phyloP scores from a whole-genome alignment of 2,329 filamentous ascomycete genomes.

The Hypocreales sp. region DNA sequence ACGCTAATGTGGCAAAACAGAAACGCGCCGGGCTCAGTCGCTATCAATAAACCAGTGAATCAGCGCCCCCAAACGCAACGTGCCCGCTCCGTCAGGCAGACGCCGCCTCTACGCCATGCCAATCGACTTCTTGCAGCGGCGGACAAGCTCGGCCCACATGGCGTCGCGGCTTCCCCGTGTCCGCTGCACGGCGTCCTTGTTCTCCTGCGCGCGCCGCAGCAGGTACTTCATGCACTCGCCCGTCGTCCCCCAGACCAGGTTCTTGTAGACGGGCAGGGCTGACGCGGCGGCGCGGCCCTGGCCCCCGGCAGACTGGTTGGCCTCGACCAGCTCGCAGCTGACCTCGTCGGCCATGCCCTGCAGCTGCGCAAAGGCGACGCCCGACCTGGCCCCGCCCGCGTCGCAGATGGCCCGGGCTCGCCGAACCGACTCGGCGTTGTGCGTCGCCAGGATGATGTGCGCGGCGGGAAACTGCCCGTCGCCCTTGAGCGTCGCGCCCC shows the following conservation, averaged over 20 bases:
- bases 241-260: slow-evolving; percentile 54
- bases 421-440: slow-evolving; percentile 61
- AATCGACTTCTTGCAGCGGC: slow-evolving; percentile 31
- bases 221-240: slow-evolving; percentile 81
- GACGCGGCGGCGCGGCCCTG: slow-evolving; percentile 9
- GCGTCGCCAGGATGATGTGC: slow-evolving; percentile 61
- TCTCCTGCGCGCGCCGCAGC: slow-evolving; percentile 46
- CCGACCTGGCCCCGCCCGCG: slow-evolving; percentile 22
- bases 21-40: neutral
- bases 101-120: slow-evolving; percentile 19
- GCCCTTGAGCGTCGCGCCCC: slow-evolving; percentile 18
- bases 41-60: neutral
- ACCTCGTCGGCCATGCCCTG: slow-evolving; percentile 96
- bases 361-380: slow-evolving; percentile 47
- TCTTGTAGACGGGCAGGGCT: slow-evolving; percentile 50
- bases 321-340: slow-evolving; percentile 43
- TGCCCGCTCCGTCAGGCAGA: no score
- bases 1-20: no score
- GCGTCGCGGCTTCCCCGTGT: slow-evolving; percentile 47
- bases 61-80: neutral
- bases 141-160: slow-evolving; percentile 44
- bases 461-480: slow-evolving; percentile 36
- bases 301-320: slow-evolving; percentile 14
- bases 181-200: slow-evolving; percentile 51
- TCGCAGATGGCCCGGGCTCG: slow-evolving; percentile 36